Evolutionary conservation across 768 basidiomycete genomes (phyloP), one percentile per base, ranked within the genome.

Genomic region (Collybia sp.): DNA sequence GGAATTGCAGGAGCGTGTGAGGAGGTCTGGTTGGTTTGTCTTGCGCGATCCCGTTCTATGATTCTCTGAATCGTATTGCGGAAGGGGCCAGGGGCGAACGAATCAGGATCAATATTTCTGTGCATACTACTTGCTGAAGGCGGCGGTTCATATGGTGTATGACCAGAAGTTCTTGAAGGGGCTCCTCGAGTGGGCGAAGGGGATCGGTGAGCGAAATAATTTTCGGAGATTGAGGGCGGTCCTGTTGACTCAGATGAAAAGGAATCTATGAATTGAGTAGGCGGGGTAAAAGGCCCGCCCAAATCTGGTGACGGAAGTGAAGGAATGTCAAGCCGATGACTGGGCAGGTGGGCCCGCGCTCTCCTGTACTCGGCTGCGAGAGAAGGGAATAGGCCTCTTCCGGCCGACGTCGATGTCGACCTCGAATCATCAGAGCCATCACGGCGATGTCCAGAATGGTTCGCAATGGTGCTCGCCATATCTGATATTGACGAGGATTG

Each of bases 21-120:
- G 17, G 38, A 45, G 36, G 41, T 16, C 5, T 40, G 19, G 6
- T 40, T 25, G 32, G 45, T 47, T 30, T 57, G 58, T 37, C 51
- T 48, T 5, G 58, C 56, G 20, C 25, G 48, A 34, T 47, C 41
- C 12, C 50, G 30, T 16, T 55, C 43, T 17, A 45, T 43, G 3
- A 60, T 44, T 32, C 70, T 63, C 44, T 71, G 68, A 48, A 79
- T 60, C 2, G 77, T 76, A 42, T 71, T 71, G 19, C 75, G 58
- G 61, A 77, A 77, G 1, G 72, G 71, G 3, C 77, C 76, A 37
- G 74, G 69, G 8, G 65, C 64, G 51, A 71, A 73, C 1, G 63
- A 56, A 11, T 65, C 59, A 0, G 69, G 62, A 51, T 72, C 58
- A 11, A 72, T 50, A 32, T 53, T 47, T 15, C 54, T 48, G 31